phyloP scores from a whole-genome alignment of 495 filamentous ascomycete genomes.

The Tuber aestivum region DNA sequence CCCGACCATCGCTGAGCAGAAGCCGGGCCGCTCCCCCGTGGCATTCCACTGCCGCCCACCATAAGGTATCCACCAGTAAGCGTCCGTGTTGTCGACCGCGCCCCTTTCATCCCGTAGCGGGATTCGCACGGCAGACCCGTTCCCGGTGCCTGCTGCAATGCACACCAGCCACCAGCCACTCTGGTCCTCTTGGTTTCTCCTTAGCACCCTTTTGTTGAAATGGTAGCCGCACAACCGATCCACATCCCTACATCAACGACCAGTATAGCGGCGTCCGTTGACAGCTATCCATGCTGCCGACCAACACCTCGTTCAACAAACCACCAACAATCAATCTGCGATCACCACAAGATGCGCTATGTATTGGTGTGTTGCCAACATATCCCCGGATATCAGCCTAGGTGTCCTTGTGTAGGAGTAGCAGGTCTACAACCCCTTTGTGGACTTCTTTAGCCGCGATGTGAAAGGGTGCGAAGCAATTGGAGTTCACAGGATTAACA shows the following conservation, averaged over 20 bases:
- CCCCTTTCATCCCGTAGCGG: background rate
- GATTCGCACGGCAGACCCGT: background rate
- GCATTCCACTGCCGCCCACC: background rate
- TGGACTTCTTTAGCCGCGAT: background rate
- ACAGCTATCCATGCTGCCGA: background rate
- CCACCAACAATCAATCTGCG: background rate
- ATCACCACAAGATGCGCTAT: background rate
- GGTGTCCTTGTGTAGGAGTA: background rate
- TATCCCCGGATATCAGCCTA: background rate
- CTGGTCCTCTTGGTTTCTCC: background rate
- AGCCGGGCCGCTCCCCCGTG: background rate
- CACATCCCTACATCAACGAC: background rate
- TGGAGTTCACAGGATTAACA: background rate
- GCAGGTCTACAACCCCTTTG: background rate
- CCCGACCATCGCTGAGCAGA: background rate
- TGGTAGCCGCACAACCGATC: background rate
- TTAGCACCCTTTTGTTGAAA: background rate
- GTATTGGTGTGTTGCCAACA: background rate
- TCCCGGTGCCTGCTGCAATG: background rate
- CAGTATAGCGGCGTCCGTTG: background rate
- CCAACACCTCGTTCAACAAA: background rate
- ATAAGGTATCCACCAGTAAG: background rate
- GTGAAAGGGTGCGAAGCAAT: background rate
- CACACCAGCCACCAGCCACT: background rate
- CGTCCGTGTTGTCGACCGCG: background rate